A percentile compares a stretch with the other conserved stretches of the same genome.
phyloP scores from a whole-genome alignment of 352 stramenopile species.

The Discostella stelligera region DNA sequence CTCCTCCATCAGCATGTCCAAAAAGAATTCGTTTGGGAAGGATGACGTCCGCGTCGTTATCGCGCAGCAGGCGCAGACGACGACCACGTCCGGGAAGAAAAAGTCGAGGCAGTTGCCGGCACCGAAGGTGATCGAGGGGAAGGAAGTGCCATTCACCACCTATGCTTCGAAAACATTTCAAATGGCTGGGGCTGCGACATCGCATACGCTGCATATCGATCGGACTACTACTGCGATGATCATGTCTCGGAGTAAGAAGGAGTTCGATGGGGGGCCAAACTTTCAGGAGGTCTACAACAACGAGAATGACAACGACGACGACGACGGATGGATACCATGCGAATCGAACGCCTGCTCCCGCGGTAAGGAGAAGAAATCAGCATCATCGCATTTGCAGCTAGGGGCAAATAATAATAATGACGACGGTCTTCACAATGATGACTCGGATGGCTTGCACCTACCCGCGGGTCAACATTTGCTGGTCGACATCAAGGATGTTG shows the following conservation, averaged over 20 bases:
- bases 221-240: slow-evolving; percentile 4
- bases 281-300: not conserved
- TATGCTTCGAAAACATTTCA: slow-evolving; percentile 71
- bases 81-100: not conserved
- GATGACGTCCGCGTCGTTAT: not conserved
- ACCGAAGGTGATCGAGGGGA: slow-evolving; percentile 53
- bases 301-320: not conserved
- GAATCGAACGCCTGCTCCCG: slow-evolving; percentile 12
- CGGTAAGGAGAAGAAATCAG: slow-evolving; percentile 13
- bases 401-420: not conserved
- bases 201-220: slow-evolving; percentile 38
- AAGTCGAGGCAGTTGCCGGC: slow-evolving; percentile 28
- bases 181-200: slow-evolving; percentile 21
- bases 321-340: not conserved
- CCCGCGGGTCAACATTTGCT: slow-evolving; percentile 72
- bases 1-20: slow-evolving; percentile 4
- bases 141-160: slow-evolving; percentile 49
- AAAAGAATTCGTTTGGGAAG: not conserved
- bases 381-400: not conserved
- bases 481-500: slow-evolving; percentile 50
- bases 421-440: slow-evolving; percentile 29
- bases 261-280: slow-evolving; percentile 11
- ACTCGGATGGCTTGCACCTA: slow-evolving; percentile 50
- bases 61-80: not conserved
- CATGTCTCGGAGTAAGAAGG: slow-evolving; percentile 12